Conservation (phyloP, 306 rosid genomes). For the Castanopsis chinensis region DNA sequence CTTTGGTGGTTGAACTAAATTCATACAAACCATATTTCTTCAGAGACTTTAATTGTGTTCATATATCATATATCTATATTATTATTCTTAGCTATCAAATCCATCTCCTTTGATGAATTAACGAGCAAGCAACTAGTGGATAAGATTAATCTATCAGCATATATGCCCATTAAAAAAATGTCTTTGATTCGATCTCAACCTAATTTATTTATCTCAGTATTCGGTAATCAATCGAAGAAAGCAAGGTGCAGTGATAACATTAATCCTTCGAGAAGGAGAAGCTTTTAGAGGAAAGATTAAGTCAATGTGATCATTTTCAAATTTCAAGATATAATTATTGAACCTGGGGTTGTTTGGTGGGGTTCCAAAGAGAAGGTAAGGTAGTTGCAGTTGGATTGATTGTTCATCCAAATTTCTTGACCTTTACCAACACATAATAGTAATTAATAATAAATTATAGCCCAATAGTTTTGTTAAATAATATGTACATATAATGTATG, state of each 20-base stretch:
- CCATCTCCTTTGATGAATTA: neutral
- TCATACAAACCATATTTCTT: too few relatives aligned
- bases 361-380: conserved; percentile 9
- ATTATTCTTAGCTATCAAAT: neutral
- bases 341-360: conserved; percentile 27
- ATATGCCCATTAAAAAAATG: neutral
- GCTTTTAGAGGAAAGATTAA: neutral
- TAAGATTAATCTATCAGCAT: neutral
- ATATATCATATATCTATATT: neutral
- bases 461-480: neutral
- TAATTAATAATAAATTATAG: too few relatives aligned
- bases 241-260: neutral
- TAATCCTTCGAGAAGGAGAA: neutral
- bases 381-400: conserved; percentile 31
- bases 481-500: neutral
- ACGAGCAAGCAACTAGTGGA: neutral
- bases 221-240: neutral
- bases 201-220: neutral
- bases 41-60: too few relatives aligned
- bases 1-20: too few relatives aligned
- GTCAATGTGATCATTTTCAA: neutral
- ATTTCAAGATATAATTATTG: neutral
- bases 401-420: conserved; percentile 24
- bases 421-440: neutral
- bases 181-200: neutral